Evolutionary conservation across 2,329 filamentous ascomycete genomes (phyloP), one percentile per base, ranked within the genome.

Genomic region (Aspergillus udagawae): DNA sequence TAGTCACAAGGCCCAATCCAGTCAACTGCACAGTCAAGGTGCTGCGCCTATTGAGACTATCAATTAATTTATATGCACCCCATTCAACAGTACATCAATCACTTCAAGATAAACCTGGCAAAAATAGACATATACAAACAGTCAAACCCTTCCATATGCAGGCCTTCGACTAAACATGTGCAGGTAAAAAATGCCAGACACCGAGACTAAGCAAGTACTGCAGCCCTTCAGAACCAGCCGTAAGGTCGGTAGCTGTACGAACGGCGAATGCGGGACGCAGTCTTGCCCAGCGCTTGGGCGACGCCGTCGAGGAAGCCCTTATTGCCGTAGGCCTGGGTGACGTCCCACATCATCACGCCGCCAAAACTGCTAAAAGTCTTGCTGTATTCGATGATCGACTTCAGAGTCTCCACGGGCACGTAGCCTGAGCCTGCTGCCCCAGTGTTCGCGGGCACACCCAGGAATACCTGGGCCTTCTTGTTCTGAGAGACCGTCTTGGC

Each of bases 301-400:
- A 86, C 72, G 41, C 74, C 68, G 27, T 73, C 70, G 54, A 87
- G 72, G 67, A 85, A 86, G 1, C 83, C 84, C 1, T 63, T 35
- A 70, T 88, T 87, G n/a, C 73, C 72, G 60, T 80, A 85, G 1
- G 82, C 77, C 74, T 87, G 84, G 29, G 77, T 82, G 72, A 82
- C 82, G 70, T 89, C 86, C 86, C 86, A 89, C 74, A 88, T 78
- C 86, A 89, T 88, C 28, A 86, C 79, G 29, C 86, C 86, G 7
- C 85, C 86, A 64, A 89, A 88, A 70, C 80, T 86, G 3, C 75
- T 70, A 65, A 81, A 88, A 44, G 73, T 68, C 71, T 81, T 80
- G 48, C 74, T 77, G 65, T 83, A 87, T 35, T 76, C 56, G 60
- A 89, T 79, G 32, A 86, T 77, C 4, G 74, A 66, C 21, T 68